Base-by-base conservation (phyloP, 2,329 filamentous ascomycete genomes). In the Diaporthe destruens region DNA sequence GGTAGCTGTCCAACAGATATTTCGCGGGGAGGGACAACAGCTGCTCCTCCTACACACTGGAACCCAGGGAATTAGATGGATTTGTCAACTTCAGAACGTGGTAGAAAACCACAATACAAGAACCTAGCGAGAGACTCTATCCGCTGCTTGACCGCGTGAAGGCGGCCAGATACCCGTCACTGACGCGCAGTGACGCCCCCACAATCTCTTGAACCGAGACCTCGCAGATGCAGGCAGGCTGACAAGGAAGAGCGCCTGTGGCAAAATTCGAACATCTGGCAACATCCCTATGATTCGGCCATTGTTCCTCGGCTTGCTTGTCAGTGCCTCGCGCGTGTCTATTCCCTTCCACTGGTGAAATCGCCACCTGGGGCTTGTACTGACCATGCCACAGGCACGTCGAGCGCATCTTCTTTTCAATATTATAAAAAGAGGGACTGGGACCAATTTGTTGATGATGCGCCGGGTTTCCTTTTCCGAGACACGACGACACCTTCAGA, bases 1-100 rank as follows among this genome's bases (percentile, higher is more conserved):
- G 75, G 77, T 77, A 78, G 74, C 76, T 72, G 75, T 77, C 20
- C 76, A 74, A 77, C 42, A 68, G 53, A 72, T 68, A 63, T 71
- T 59, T 74, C 44, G 67, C 44, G 11, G 36, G 53, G 23, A 56
- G 51, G n/a, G 44, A 68, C 54, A 44, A 29, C 12, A 20, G 44
- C 32, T 16, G 32, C 32, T 66, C 47, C 47, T 36, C 12, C 1
- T n/a, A 49, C 18, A 34, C 4, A 34, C 47, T 53, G n/a, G 29
- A 49, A 34, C 7, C 36, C 7, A 2, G 49, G 20, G 65, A 25
- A 44, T 44, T 32, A 69, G 42, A 69, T 69, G 54, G 29, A 55
- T 55, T 44, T 59, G 25, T 59, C 66, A 57, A 18, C 7, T 69
- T 16, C 51, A 29, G 51, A 69, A 55, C 44, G 32, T 53, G 61